A percentile compares a stretch with the other conserved stretches of the same genome.
phyloP scores from a whole-genome alignment of 2,329 filamentous ascomycete species.

The Dothiorella sarmentorum region DNA sequence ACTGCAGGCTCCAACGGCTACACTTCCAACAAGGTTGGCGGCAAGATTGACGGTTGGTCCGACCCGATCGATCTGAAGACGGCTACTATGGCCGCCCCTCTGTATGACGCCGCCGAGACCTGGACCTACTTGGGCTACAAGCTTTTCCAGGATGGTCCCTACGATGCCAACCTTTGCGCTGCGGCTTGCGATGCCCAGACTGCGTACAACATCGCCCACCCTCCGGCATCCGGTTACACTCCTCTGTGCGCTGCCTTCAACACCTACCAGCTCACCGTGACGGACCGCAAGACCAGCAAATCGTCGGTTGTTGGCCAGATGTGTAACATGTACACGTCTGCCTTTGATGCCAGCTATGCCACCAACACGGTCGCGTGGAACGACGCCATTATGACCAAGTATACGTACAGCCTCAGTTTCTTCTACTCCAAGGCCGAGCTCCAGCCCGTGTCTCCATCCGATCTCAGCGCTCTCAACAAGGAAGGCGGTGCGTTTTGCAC shows the following conservation, averaged over 20 bases:
- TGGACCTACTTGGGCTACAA: constrained; percentile 28
- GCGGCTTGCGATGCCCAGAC: constrained; percentile 23
- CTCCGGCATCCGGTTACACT: neutral
- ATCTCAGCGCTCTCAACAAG: too few species aligned
- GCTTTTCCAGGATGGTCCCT: constrained; percentile 27
- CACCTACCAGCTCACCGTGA: too few species aligned
- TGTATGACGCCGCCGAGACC: neutral
- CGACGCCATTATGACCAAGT: too few species aligned
- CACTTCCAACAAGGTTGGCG: neutral
- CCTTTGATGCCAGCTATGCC: neutral
- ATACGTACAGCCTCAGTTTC: too few species aligned
- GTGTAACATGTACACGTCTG: neutral
- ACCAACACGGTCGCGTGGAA: neutral
- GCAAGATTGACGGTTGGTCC: constrained; percentile 9
- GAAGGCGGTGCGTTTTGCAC: too few species aligned
- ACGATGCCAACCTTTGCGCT: constrained; percentile 31
- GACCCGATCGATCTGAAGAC: constrained; percentile 21
- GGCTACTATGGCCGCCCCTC: constrained; percentile 29
- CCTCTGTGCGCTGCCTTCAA: too few species aligned
- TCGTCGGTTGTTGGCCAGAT: too few species aligned
- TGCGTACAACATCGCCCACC: neutral
- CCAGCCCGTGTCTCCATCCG: too few species aligned
- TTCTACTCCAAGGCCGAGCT: too few species aligned
- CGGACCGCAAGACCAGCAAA: too few species aligned
- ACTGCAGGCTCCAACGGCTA: constrained; percentile 24